phyloP scores from a whole-genome alignment of 2,329 filamentous ascomycete genomes.

The Elsinoe arachidis region DNA sequence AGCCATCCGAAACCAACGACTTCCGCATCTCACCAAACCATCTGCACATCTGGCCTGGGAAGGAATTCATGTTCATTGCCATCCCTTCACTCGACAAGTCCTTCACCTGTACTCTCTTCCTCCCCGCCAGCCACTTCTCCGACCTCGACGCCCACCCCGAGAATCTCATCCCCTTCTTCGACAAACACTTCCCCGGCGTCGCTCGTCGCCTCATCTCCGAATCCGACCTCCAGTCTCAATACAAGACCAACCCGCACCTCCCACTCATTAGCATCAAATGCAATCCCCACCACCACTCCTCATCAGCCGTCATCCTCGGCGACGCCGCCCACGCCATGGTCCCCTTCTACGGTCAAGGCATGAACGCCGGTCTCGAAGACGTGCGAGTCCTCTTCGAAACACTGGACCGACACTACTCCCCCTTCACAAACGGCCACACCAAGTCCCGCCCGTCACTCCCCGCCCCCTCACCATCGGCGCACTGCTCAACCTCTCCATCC shows the following conservation, averaged over 20 bases:
- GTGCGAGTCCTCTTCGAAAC: constrained; percentile 78
- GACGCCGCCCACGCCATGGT: constrained; percentile 98
- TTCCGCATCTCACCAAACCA: constrained; percentile 87
- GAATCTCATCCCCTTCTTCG: constrained; percentile 63
- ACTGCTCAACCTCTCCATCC: not conserved
- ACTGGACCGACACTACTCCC: constrained; percentile 58
- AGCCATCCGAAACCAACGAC: constrained; percentile 32
- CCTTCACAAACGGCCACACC: constrained; percentile 23
- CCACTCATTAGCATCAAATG: constrained; percentile 93
- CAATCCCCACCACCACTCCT: constrained; percentile 71
- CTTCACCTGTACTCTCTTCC: constrained; percentile 91
- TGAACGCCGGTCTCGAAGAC: constrained; percentile 94
- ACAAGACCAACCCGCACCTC: constrained; percentile 74
- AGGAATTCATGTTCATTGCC: constrained; percentile 96
- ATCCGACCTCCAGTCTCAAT: constrained; percentile 62
- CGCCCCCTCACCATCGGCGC: not conserved
- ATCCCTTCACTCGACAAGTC: constrained; percentile 81
- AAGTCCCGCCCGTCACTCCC: not conserved
- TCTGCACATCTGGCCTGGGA: constrained; percentile 93
- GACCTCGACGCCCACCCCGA: constrained; percentile 56
- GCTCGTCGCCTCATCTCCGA: constrained; percentile 58
- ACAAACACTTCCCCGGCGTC: constrained; percentile 78
- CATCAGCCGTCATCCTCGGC: constrained; percentile 74
- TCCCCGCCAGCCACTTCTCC: constrained; percentile 62
- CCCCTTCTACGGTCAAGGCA: constrained; percentile 95